Evolutionary conservation across 306 rosid genomes (phyloP).

Genomic region (barrel medic (Medicago truncatula)): MtrunA17r5.0-ANR NC_053043.1:43264001-43264500

Average conservation of each 20-base stretch:
- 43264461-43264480: too few species aligned
- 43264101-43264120: constrained; percentile 65
- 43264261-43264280: not conserved
- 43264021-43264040: not conserved
- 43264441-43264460: too few species aligned
- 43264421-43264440: too few species aligned
- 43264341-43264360: not conserved
- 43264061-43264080: not conserved
- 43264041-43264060: not conserved
- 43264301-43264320: not conserved
- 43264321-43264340: not conserved
- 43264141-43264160: constrained; percentile 78
- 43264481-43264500: too few species aligned
- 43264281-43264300: not conserved
- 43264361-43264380: not conserved
- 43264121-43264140: constrained; percentile 63
- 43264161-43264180: constrained; percentile 67
- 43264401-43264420: too few species aligned
- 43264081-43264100: not conserved
- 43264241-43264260: not conserved
- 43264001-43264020: not conserved
- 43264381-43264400: too few species aligned
- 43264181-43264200: constrained; percentile 50
- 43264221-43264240: not conserved
- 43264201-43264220: not conserved